These are phyloP conservation scores for Solanum microdontum DNA, from an alignment of 257 asterid species.

Conservation along the genomic window DNA sequence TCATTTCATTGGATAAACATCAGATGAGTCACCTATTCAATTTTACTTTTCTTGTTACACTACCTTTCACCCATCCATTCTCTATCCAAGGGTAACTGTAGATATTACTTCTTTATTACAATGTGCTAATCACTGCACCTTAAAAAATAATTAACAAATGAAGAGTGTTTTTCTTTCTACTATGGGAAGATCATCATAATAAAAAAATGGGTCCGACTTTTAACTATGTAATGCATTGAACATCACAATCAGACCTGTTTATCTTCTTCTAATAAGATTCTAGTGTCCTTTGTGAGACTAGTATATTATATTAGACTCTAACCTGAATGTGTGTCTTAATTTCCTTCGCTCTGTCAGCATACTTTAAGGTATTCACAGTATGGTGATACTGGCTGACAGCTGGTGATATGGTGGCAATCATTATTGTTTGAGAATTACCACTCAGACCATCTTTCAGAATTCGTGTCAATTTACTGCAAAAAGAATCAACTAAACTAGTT, in stretches of 20 bases:
- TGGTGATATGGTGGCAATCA: constrained; percentile 91
- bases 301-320: constrained; percentile 2
- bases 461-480: constrained; percentile 86
- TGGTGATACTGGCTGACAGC: constrained; percentile 88
- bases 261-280: not conserved
- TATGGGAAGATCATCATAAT: not conserved
- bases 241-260: not conserved
- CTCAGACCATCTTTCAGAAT: constrained; percentile 96
- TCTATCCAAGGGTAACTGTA: not conserved
- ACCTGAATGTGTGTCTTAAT: constrained; percentile 96
- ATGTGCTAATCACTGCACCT: not conserved
- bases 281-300: not conserved
- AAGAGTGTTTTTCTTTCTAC: not conserved
- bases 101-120: not conserved
- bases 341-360: constrained; percentile 94
- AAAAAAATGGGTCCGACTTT: not conserved
- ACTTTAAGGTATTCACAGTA: constrained; percentile 83
- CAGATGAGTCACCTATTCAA: not conserved
- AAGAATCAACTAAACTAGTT: constrained; percentile 7
- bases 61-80: not conserved
- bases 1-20: not conserved
- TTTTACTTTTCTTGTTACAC: not conserved
- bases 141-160: not conserved
- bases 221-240: not conserved
- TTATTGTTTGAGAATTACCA: constrained; percentile 92